These are phyloP conservation scores for Candida mattraensis DNA, from an alignment of 805 yeast genomes.

Conservation along the genomic window DNA sequence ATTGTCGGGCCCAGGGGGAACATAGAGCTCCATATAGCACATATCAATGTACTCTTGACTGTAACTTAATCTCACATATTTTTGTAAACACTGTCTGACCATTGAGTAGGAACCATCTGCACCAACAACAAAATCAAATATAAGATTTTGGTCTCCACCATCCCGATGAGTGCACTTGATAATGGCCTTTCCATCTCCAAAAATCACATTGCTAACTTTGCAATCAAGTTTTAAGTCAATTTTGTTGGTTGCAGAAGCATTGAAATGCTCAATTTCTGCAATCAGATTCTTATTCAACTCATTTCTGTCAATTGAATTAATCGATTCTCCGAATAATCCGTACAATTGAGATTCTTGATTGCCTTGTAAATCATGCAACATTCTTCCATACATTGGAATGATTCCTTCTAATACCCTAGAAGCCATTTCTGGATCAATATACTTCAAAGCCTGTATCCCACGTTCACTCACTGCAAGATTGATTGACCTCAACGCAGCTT, in stretches of 20 bases:
- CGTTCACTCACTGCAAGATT: constrained; percentile 87
- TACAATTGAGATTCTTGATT: constrained; percentile 66
- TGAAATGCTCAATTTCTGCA: constrained; percentile 50
- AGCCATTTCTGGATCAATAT: constrained; percentile 61
- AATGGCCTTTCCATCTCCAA: constrained; percentile 30
- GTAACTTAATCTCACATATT: constrained; percentile 64
- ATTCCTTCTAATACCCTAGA: constrained; percentile 54
- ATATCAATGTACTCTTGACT: constrained; percentile 79
- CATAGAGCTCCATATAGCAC: constrained; percentile 77
- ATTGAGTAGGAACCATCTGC: constrained; percentile 85
- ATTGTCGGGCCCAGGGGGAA: constrained; percentile 53
- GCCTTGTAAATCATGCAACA: constrained; percentile 77
- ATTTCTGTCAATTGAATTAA: constrained; percentile 81
- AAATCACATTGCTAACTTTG: constrained; percentile 51
- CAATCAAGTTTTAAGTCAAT: constrained; percentile 53
- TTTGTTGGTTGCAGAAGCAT: constrained; percentile 12
- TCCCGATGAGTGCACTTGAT: constrained; percentile 9
- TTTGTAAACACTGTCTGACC: constrained; percentile 67
- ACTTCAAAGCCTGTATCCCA: constrained; percentile 69
- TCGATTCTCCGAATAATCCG: constrained; percentile 79
- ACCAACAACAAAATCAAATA: constrained; percentile 68
- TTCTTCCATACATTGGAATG: constrained; percentile 86
- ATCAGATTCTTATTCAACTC: constrained; percentile 64
- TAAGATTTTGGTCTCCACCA: constrained; percentile 7
- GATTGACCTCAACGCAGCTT: constrained; percentile 57